These are phyloP conservation scores for Pseudoturritis turrita DNA, from an alignment of 345 rosid species.

Conservation along the genomic window DNA sequence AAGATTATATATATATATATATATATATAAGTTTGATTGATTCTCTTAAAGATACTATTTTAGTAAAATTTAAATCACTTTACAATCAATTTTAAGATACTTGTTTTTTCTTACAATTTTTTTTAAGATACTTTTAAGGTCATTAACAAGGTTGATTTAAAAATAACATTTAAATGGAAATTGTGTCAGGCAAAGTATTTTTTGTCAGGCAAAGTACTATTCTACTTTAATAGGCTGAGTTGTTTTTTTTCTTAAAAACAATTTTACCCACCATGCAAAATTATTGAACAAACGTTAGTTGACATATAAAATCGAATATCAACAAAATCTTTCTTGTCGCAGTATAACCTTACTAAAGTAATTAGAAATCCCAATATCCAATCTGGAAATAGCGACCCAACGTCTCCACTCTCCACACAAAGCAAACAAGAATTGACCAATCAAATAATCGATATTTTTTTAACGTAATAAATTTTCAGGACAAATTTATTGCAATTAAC, in stretches of 20 bases:
- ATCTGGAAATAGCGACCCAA: constrained; percentile 7
- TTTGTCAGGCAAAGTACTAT: not conserved
- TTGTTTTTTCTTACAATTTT: not conserved
- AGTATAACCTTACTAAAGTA: not conserved
- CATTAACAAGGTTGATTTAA: not conserved
- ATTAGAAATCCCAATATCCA: not conserved
- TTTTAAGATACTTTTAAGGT: too few species aligned
- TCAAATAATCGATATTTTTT: not conserved
- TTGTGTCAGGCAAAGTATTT: not conserved
- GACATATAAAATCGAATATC: not conserved
- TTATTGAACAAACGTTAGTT: not conserved
- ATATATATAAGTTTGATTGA: not conserved
- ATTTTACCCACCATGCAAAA: constrained; percentile 7
- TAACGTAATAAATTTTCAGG: not conserved
- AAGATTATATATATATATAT: too few species aligned
- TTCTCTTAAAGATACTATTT: not conserved
- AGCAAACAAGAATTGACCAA: constrained; percentile 1
- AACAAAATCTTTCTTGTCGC: not conserved
- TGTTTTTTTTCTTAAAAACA: not conserved
- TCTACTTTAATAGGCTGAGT: not conserved
- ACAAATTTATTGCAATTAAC: not conserved
- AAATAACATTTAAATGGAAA: not conserved
- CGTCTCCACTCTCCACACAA: not conserved
- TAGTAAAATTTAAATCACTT: not conserved
- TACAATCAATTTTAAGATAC: not conserved